Conservation (phyloP, 768 basidiomycete species). For the Rhizopogon roseolus region DNA sequence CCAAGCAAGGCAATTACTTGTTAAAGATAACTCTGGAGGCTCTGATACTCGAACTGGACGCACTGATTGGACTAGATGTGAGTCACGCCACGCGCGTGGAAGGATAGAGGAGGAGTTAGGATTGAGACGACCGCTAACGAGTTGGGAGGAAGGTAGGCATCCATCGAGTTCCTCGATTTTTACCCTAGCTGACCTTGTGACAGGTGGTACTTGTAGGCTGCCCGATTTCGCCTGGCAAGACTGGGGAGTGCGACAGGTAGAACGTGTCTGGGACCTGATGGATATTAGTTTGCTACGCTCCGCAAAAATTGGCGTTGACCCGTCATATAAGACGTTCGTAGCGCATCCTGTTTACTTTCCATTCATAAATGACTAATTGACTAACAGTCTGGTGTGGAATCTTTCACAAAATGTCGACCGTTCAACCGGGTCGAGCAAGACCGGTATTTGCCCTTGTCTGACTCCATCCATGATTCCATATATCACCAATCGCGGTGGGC, state of each 20-base stretch:
- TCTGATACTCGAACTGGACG: slow-evolving; percentile 67
- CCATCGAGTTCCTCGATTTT: neutral
- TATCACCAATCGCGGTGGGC: slow-evolving; percentile 92
- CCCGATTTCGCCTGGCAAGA: slow-evolving; percentile 92
- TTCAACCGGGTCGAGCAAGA: slow-evolving; percentile 71
- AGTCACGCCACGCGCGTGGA: slow-evolving; percentile 86
- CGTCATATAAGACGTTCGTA: slow-evolving; percentile 83
- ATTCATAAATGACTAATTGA: slow-evolving; percentile 1
- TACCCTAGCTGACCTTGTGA: neutral
- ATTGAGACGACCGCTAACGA: slow-evolving; percentile 78
- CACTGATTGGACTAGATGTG: slow-evolving; percentile 89
- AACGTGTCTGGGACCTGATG: slow-evolving; percentile 93
- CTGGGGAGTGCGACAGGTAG: slow-evolving; percentile 90
- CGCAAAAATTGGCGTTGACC: slow-evolving; percentile 76
- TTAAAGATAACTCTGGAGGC: slow-evolving; percentile 59
- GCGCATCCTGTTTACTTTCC: neutral
- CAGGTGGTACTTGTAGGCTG: slow-evolving; percentile 79
- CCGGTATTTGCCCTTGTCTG: slow-evolving; percentile 88
- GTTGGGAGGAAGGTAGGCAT: slow-evolving; percentile 82
- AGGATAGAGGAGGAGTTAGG: slow-evolving; percentile 82
- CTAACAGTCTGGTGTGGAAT: slow-evolving; percentile 82
- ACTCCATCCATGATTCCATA: slow-evolving; percentile 98
- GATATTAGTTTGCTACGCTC: slow-evolving; percentile 85
- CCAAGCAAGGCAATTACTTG: slow-evolving; percentile 80
- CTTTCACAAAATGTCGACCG: slow-evolving; percentile 96